Evolutionary conservation across 176 grass and related monocot species (phyloP).

Genomic region (Sorghum bicolor): DNA sequence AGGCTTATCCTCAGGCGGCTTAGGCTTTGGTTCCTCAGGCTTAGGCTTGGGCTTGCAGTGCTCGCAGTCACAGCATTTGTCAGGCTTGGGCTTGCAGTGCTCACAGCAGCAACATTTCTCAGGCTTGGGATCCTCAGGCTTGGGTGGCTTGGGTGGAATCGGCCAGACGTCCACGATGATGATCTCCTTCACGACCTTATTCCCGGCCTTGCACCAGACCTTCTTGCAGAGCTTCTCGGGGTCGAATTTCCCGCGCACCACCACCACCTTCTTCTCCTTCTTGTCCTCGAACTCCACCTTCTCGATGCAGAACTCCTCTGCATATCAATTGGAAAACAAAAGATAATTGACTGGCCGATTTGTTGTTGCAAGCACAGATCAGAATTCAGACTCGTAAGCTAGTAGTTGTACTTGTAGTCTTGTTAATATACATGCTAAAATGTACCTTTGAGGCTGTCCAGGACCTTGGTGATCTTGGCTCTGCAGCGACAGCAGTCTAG

Average conservation of each 20-base stretch:
- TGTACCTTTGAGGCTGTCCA: constrained; percentile 29
- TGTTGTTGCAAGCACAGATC: neutral
- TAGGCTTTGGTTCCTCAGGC: neutral
- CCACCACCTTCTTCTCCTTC: constrained; percentile 22
- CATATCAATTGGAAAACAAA: neutral
- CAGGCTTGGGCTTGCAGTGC: neutral
- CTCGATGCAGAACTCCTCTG: constrained; percentile 39
- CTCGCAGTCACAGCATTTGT: too few relatives aligned
- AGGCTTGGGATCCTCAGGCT: neutral
- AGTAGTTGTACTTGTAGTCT: neutral
- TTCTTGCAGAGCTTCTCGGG: neutral
- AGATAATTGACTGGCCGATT: neutral
- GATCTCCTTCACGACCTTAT: neutral
- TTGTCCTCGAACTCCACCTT: constrained; percentile 37
- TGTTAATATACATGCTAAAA: neutral
- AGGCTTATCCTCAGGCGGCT: neutral
- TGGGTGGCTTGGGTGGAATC: neutral
- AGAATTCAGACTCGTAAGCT: neutral
- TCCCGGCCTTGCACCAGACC: constrained; percentile 25
- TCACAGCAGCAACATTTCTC: too few relatives aligned
- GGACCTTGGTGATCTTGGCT: constrained; percentile 7
- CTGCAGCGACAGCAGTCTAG: neutral
- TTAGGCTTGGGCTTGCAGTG: neutral
- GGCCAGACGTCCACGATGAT: constrained; percentile 2
- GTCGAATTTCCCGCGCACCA: constrained; percentile 36